A percentile compares a stretch with the other conserved stretches of the same genome.
These are phyloP conservation scores for Dunaliella primolecta DNA, from an alignment of 139 green algal species.

Conservation along the genomic window DNA sequence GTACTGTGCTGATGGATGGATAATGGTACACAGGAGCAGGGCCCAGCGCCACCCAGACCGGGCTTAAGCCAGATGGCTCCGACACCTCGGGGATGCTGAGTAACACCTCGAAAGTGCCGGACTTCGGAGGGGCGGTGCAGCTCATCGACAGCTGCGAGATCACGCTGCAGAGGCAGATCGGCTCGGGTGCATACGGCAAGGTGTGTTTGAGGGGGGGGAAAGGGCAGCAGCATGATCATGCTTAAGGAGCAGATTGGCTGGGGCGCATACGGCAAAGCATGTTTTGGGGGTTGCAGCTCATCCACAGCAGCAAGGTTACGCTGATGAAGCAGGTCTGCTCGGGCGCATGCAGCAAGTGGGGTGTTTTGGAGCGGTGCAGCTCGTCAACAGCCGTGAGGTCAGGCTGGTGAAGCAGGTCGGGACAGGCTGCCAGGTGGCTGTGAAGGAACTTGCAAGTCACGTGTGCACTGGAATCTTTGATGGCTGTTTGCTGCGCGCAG, in stretches of 20 bases:
- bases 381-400: no score
- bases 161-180: constrained; percentile 37
- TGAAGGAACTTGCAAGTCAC: constrained; percentile 55
- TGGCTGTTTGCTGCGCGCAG: no score
- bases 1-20: no score
- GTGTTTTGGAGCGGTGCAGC: no score
- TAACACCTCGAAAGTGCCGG: background rate
- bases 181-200: constrained; percentile 51
- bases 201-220: constrained; percentile 8
- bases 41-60: no score
- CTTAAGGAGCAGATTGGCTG: constrained; percentile 39
- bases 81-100: background rate
- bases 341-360: no score
- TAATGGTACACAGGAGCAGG: no score
- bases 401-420: no score
- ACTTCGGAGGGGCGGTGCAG: constrained; percentile 33
- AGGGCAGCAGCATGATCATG: constrained; percentile 32
- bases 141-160: constrained; percentile 46
- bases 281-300: no score
- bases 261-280: constrained; percentile 56
- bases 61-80: background rate
- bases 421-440: constrained; percentile 53
- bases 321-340: no score
- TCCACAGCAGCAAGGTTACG: no score
- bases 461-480: no score